These are phyloP conservation scores for Hibiscus syriacus DNA, from an alignment of 345 rosid species.

Conservation along the genomic window DNA sequence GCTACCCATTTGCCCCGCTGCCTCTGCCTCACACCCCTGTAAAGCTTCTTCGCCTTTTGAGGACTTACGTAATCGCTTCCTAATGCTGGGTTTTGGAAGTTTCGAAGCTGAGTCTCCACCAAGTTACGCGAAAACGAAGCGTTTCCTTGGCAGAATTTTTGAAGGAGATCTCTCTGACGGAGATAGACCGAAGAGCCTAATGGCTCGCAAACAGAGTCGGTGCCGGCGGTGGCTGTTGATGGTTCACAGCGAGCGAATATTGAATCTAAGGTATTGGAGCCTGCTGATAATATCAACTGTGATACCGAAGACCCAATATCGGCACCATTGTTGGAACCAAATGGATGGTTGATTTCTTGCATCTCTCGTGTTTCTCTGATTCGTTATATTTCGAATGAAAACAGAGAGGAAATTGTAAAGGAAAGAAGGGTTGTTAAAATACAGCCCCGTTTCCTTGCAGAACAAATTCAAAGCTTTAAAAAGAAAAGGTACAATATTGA, in stretches of 20 bases:
- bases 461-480: background rate
- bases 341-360: constrained; percentile 30
- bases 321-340: constrained; percentile 9
- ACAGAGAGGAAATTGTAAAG: background rate
- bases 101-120: constrained; percentile 19
- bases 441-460: constrained; percentile 20
- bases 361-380: constrained; percentile 30
- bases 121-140: background rate
- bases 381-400: too few relatives aligned
- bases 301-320: constrained; percentile 60
- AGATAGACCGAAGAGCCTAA: constrained; percentile 83
- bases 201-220: constrained; percentile 28
- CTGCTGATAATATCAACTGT: constrained; percentile 64
- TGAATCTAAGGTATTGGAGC: constrained; percentile 73
- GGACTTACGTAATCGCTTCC: constrained; percentile 20
- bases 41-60: constrained; percentile 70
- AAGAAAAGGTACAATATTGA: background rate
- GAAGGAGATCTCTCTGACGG: constrained; percentile 71
- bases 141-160: constrained; percentile 42
- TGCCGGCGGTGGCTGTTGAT: constrained; percentile 10
- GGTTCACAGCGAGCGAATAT: constrained; percentile 62
- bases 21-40: constrained; percentile 98
- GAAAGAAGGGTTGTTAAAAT: constrained; percentile 17
- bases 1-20: constrained; percentile 99
- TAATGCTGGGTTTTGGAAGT: constrained; percentile 27